Conservation (phyloP, 192 early-diverging fungal genomes). For the Umbelopsis sp. region DNA sequence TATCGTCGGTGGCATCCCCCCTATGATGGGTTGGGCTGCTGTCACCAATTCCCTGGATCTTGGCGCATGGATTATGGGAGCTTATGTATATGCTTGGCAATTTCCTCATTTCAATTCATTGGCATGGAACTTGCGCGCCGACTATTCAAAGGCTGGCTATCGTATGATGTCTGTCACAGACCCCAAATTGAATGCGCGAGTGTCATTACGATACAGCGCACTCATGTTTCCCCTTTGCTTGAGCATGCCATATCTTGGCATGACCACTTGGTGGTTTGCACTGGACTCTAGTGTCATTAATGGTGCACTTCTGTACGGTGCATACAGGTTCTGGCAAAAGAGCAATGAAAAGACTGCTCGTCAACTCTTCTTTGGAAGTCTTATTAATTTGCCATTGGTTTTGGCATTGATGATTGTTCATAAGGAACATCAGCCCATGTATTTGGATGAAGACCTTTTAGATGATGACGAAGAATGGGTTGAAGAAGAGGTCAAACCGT, state of each 20-base stretch:
- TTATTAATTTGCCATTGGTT: constrained; percentile 87
- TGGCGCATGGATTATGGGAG: constrained; percentile 82
- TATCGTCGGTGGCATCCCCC: constrained; percentile 95
- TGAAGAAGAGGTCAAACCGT: constrained; percentile 5
- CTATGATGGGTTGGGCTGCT: constrained; percentile 97
- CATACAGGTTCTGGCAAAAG: constrained; percentile 79
- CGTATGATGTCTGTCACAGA: constrained; percentile 91
- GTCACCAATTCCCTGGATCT: constrained; percentile 72
- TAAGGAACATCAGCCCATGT: constrained; percentile 47
- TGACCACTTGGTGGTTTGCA: constrained; percentile 81
- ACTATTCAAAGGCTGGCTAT: constrained; percentile 98
- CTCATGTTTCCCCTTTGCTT: constrained; percentile 74
- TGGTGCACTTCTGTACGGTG: constrained; percentile 67
- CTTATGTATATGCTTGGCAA: constrained; percentile 93
- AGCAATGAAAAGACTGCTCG: constrained; percentile 83
- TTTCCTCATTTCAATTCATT: constrained; percentile 98
- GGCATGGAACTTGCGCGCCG: constrained; percentile 86
- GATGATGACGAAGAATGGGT: constrained; percentile 31
- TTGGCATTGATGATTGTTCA: constrained; percentile 89
- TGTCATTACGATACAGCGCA: constrained; percentile 79
- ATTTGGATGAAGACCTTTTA: neutral
- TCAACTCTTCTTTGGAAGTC: constrained; percentile 87
- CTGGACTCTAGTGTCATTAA: constrained; percentile 79
- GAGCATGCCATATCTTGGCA: constrained; percentile 63
- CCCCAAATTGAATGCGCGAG: constrained; percentile 87